phyloP scores from a whole-genome alignment of 176 grass and related monocot species.

The Triticum dicoccoides region DNA sequence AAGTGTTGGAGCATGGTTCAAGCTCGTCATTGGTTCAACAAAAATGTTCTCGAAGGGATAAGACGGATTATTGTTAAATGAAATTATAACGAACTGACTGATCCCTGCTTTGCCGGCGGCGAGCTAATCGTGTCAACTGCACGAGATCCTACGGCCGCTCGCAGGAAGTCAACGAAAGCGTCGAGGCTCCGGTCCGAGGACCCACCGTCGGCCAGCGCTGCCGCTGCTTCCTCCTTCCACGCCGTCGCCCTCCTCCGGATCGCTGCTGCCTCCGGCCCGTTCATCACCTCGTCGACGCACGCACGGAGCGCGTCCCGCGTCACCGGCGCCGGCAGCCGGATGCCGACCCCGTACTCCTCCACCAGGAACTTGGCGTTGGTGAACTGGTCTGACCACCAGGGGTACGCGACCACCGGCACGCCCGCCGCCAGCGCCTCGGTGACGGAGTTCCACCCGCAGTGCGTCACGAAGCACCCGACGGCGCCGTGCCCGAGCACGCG shows the following conservation, averaged over 20 bases:
- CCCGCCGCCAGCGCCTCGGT: conserved; percentile 45
- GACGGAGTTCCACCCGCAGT: conserved; percentile 81
- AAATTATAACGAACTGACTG: neutral
- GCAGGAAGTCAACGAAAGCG: conserved; percentile 36
- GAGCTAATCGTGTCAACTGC: neutral
- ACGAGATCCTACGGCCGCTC: neutral
- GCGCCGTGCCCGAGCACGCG: conserved; percentile 45
- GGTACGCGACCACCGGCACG: conserved; percentile 54
- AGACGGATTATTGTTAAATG: no score
- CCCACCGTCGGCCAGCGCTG: conserved; percentile 18
- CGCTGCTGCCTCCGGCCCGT: neutral
- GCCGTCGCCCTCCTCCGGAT: neutral
- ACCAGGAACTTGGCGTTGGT: conserved; percentile 48
- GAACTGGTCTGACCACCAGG: conserved; percentile 58
- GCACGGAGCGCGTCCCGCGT: neutral
- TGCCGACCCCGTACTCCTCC: conserved; percentile 44
- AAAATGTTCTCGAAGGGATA: neutral
- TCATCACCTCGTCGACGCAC: conserved; percentile 45
- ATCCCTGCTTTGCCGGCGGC: neutral
- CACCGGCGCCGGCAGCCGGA: conserved; percentile 36
- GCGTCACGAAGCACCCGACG: conserved; percentile 56
- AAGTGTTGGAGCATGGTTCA: neutral
- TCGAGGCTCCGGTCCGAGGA: conserved; percentile 33
- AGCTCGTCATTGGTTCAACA: neutral
- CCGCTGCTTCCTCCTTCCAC: conserved; percentile 24